phyloP scores from a whole-genome alignment of 768 basidiomycete genomes.

The Clitopilus hobsonii region DNA sequence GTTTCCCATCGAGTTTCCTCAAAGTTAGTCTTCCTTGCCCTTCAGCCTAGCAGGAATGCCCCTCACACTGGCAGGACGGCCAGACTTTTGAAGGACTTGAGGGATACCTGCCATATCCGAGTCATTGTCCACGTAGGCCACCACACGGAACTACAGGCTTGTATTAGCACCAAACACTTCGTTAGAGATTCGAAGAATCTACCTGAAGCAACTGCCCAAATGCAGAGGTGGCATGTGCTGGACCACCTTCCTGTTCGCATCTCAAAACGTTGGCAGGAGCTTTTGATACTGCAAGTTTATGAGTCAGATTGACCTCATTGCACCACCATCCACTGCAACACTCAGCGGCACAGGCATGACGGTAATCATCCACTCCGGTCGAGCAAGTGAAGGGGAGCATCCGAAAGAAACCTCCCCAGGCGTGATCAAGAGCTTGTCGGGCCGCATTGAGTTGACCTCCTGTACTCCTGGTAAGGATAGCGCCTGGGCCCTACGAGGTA shows the following conservation, averaged over 20 bases:
- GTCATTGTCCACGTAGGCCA: slow-evolving; percentile 99
- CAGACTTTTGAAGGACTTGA: slow-evolving; percentile 95
- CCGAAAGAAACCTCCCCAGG: slow-evolving; percentile 87
- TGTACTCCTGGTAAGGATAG: slow-evolving; percentile 23
- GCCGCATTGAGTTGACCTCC: slow-evolving; percentile 78
- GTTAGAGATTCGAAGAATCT: slow-evolving; percentile 14
- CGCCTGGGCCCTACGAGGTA: slow-evolving; percentile 2
- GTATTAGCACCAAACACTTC: slow-evolving; percentile 5
- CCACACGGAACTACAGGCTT: slow-evolving; percentile 86
- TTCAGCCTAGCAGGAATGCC: slow-evolving; percentile 97
- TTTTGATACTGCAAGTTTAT: slow-evolving; percentile 94
- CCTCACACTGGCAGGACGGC: slow-evolving; percentile 95
- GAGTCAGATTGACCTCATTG: slow-evolving; percentile 98
- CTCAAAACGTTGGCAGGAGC: slow-evolving; percentile 88
- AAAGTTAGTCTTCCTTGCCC: slow-evolving; percentile 96
- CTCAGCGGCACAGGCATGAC: slow-evolving; percentile 97
- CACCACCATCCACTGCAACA: slow-evolving; percentile 95
- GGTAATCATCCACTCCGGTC: slow-evolving; percentile 99
- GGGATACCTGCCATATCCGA: slow-evolving; percentile 98
- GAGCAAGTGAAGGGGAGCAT: slow-evolving; percentile 94
- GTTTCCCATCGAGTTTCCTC: slow-evolving; percentile 99
- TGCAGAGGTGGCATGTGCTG: slow-evolving; percentile 91
- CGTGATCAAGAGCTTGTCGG: slow-evolving; percentile 77
- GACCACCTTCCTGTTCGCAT: slow-evolving; percentile 95
- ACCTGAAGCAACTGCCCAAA: slow-evolving; percentile 96